phyloP scores from a whole-genome alignment of 345 rosid species.

The Raphanus sativus region DNA sequence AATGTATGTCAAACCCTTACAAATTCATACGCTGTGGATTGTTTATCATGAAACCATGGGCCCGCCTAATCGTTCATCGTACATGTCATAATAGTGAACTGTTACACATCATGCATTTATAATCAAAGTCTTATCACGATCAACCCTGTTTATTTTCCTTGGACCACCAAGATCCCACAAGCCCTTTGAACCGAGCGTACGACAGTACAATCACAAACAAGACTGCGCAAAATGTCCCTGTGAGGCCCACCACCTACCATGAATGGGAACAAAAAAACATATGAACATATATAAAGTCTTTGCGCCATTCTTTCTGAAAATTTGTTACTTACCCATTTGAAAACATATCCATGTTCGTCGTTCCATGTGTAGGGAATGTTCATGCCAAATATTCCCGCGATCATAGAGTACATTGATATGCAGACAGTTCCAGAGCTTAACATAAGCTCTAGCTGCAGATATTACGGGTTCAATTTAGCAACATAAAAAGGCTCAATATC shows the following conservation, averaged over 20 bases:
- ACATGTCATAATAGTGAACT: neutral
- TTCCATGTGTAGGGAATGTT: constrained; percentile 88
- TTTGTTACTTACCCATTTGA: constrained; percentile 65
- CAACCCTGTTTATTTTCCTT: neutral
- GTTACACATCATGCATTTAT: neutral
- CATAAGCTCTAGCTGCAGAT: constrained; percentile 71
- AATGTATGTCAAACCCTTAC: too few species aligned
- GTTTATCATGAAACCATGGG: neutral
- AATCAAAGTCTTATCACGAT: neutral
- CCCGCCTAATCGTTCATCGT: neutral
- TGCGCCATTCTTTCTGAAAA: neutral
- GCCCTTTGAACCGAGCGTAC: constrained; percentile 73
- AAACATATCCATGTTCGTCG: constrained; percentile 56
- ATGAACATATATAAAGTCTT: neutral
- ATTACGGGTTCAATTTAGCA: neutral
- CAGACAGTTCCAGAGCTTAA: constrained; percentile 71
- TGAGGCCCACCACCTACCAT: constrained; percentile 57
- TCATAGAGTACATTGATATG: constrained; percentile 60
- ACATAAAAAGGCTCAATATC: neutral
- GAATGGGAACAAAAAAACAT: neutral
- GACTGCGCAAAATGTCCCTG: constrained; percentile 45
- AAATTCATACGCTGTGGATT: neutral
- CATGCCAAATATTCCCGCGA: constrained; percentile 85
- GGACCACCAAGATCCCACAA: constrained; percentile 63
- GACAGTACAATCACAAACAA: constrained; percentile 59